Evolutionary conservation across 371 early-diverging fungal genomes (phyloP).

Genomic region (Rhizopus sp.): DNA sequence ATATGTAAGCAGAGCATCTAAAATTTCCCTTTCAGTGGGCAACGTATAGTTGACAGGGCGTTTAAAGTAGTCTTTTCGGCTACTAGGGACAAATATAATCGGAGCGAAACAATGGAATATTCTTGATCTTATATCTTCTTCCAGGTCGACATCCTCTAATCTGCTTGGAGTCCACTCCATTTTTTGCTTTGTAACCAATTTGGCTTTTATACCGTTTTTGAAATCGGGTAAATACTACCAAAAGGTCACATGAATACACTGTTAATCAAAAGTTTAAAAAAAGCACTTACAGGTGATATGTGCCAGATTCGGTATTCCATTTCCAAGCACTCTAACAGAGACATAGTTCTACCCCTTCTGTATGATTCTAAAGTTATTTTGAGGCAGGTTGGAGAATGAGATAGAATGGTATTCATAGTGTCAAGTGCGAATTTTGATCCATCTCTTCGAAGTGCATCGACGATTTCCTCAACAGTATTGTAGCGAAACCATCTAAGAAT

Average conservation of each 20-base stretch:
- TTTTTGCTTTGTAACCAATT: constrained; percentile 64
- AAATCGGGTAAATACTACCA: constrained; percentile 60
- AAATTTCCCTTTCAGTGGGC: not conserved
- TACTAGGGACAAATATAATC: not conserved
- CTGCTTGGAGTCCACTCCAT: constrained; percentile 81
- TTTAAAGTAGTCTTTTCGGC: not conserved
- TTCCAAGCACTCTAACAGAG: constrained; percentile 46
- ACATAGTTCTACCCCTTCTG: constrained; percentile 60
- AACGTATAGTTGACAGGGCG: not conserved
- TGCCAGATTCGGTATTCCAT: constrained; percentile 78
- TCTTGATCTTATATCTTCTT: not conserved
- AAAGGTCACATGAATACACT: not conserved
- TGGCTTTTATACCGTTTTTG: constrained; percentile 83
- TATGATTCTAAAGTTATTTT: constrained; percentile 80
- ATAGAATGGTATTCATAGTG: constrained; percentile 61
- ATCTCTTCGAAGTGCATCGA: constrained; percentile 54
- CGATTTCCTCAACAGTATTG: constrained; percentile 76
- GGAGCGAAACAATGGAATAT: not conserved
- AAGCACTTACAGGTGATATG: constrained; percentile 59
- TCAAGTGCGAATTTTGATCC: constrained; percentile 63
- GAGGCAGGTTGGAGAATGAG: constrained; percentile 78
- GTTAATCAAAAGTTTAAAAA: not conserved
- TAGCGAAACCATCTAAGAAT: constrained; percentile 68
- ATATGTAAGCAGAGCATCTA: not conserved
- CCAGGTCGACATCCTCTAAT: constrained; percentile 50